phyloP scores from a whole-genome alignment of 768 basidiomycete species.

The Arthromyces matolae region DNA sequence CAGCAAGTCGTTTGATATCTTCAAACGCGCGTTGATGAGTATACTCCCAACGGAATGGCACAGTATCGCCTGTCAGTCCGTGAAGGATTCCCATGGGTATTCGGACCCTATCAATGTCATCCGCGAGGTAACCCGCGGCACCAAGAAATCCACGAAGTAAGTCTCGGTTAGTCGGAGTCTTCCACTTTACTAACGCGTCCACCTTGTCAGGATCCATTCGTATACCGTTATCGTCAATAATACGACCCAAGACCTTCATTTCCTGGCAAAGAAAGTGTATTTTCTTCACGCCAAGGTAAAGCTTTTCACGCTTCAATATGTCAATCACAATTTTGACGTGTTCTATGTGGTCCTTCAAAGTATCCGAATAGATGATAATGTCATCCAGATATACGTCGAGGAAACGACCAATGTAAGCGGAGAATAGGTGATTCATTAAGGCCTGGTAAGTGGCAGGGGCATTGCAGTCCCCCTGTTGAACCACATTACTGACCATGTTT shows the following conservation, averaged over 20 bases:
- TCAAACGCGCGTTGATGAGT: constrained; percentile 36
- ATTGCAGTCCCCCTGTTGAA: constrained; percentile 32
- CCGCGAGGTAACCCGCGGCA: too few relatives aligned
- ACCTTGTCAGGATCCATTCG: constrained; percentile 39
- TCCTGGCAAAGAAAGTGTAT: too few relatives aligned
- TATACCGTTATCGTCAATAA: constrained; percentile 32
- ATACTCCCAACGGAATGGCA: too few relatives aligned
- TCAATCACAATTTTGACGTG: too few relatives aligned
- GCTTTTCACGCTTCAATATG: too few relatives aligned
- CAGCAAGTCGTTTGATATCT: constrained; percentile 25
- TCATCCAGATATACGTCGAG: too few relatives aligned
- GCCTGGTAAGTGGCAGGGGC: too few relatives aligned
- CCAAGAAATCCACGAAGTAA: too few relatives aligned
- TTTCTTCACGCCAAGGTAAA: too few relatives aligned
- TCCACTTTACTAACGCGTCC: constrained; percentile 25
- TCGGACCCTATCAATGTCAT: constrained; percentile 17
- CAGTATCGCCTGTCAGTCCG: too few relatives aligned
- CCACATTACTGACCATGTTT: constrained; percentile 26
- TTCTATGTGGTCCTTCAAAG: constrained; percentile 31
- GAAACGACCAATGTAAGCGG: constrained; percentile 29
- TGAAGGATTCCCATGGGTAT: constrained; percentile 30
- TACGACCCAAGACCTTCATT: constrained; percentile 18
- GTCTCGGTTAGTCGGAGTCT: too few relatives aligned
- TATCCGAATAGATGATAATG: constrained; percentile 29
- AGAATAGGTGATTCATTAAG: constrained; percentile 30